Evolutionary conservation across 352 stramenopile genomes (phyloP), one percentile per base, ranked within the genome.

Genomic region (Aphanomyces cochlioides): DNA sequence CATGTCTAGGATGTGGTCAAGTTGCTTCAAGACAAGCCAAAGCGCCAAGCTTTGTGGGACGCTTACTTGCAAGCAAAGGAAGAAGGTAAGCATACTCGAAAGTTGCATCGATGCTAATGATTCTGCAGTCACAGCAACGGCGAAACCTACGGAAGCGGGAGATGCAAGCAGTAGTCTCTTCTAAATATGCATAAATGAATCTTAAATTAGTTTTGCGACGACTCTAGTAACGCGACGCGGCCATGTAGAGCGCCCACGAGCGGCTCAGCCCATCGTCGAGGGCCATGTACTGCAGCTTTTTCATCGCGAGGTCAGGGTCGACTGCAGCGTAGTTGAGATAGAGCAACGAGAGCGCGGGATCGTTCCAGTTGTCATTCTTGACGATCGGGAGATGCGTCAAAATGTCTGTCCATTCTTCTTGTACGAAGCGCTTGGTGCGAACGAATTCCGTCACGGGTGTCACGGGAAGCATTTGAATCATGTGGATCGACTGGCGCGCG

Each of bases 21-120:
- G 77, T 80, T 94, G 17, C 74, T 94, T 56, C 84, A 92, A 73
- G 87, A 94, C 75, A 76, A 79, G 59, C 75, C 88, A 66, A 94
- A 94, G 84, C 80, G 87, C 67, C 89, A 91, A 79, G 82, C 82
- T 72, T 78, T 94, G 47, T 94, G 87, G 87, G 85, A 59, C 37
- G 63, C 40, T 17, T 69, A 69, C 38, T 61, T 69, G 15, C 13
- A 41, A 17, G 63, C 63, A 6, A 69, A 69, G 34, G 63, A 69
- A 13, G 41, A 69, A 69, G 63, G 63, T 69, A 57, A 10, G 19
- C 17, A n/a, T 12, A n/a, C 50, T 58, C 50, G 50, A 58, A 58
- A 58, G 50, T 58, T 58, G 15, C 8, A 28, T 28, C 28, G 8
- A 36, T 17, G 21, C 50, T 12, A 1, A 12, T 58, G 8, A 12